Evolutionary conservation across 305 asterid species (phyloP).

Genomic region (Fraxinus nigra): DNA sequence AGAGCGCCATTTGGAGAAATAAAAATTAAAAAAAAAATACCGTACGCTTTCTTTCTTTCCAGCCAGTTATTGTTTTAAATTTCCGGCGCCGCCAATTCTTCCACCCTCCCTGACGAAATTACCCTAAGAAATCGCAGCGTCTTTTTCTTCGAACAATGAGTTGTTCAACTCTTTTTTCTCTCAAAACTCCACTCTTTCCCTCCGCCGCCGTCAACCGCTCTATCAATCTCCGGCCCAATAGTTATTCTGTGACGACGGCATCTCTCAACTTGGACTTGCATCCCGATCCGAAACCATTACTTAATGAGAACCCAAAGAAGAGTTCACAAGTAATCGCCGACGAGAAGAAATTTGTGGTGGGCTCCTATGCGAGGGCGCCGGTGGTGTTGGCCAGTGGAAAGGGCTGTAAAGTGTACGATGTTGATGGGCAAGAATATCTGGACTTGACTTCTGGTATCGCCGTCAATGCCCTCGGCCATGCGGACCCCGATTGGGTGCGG

Average conservation of each 20-base stretch:
- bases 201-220: slow-evolving; percentile 33
- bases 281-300: slow-evolving; percentile 14
- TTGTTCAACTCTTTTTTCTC: slow-evolving; percentile 36
- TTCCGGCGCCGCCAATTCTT: slow-evolving; percentile 16
- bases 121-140: not conserved
- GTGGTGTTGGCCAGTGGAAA: slow-evolving; percentile 68
- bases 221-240: slow-evolving; percentile 19
- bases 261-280: slow-evolving; percentile 53
- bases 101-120: not conserved
- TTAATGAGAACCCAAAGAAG: slow-evolving; percentile 20
- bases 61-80: no score
- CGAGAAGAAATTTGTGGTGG: slow-evolving; percentile 64
- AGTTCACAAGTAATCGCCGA: slow-evolving; percentile 62
- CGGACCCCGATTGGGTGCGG: slow-evolving; percentile 75
- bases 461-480: slow-evolving; percentile 92
- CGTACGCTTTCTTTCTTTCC: not conserved
- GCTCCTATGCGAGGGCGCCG: slow-evolving; percentile 78
- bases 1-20: no score
- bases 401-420: slow-evolving; percentile 77
- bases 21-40: no score
- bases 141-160: slow-evolving; percentile 34
- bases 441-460: slow-evolving; percentile 87
- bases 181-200: slow-evolving; percentile 30
- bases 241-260: slow-evolving; percentile 19
- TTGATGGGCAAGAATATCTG: slow-evolving; percentile 81